Base-by-base conservation (phyloP, 176 grass and related monocot species). In the Eleusine indica region DNA sequence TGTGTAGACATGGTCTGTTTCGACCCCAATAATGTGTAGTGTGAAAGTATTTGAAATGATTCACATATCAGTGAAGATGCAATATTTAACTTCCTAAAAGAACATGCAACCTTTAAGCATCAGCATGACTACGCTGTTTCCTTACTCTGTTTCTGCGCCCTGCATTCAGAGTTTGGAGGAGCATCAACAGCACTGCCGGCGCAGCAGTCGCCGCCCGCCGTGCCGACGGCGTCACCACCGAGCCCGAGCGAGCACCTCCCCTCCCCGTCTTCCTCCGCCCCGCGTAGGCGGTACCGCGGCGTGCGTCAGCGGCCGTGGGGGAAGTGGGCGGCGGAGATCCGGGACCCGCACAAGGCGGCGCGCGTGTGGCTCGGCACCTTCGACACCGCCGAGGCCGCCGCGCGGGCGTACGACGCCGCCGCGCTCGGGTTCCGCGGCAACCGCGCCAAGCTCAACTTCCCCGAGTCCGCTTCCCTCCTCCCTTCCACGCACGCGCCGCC, bases 271-370 rank as follows among this genome's bases (percentile, higher is more conserved):
- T 85, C 79, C 12, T 9, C 83, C 9, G 68, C 58, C 39, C 44
- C 54, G 21, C 57, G 73, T 61, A 61, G 68, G 65, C 72, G 94
- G 12, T 96, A 91, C 68, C 83, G 96, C 37, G 96, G 96, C 70
- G 96, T 98, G 76, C 91, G 96, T 56, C 96, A 96, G 89, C 48
- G 96, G 75, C 96, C 96, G 49, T 98, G 96, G 96, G 96, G 96
- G 22, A 98, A 98, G 86, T 98, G 91, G 93, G 96, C 96, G 51
- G 96, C 96, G 71, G 96, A 98, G 90, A 98, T 98, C 87, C 87
- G 96, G 3, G 93, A 98, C 70, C 96, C 96, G 66, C 91, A 94
- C 80, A 94, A 94, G 90, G 96, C 96, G 6, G 80, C 80, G 6
- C 93, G 96, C 54, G 91, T 98, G 94, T 19, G 95, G 95, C 90